Base-by-base conservation (phyloP, 371 early-diverging fungal genomes). In the Mortierella sp. region DNA sequence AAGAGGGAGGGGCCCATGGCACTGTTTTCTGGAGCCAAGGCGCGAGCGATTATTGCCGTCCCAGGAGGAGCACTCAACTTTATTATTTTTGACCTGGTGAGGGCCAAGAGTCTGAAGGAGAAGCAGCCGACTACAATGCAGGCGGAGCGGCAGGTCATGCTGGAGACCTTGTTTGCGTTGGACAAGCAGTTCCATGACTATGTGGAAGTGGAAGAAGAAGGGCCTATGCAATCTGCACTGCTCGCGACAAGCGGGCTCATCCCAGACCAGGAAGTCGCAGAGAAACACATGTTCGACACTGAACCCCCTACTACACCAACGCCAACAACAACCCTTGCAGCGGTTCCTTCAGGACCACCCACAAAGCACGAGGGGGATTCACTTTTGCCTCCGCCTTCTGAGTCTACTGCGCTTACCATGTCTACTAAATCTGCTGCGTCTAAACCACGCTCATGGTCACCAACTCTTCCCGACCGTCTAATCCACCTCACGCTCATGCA, bases 51-150 rank as follows among this genome's bases (percentile, higher is more conserved):
- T 11, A 72, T 73, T 7, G 74, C 85, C 0, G 68, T 73, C 13
- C 85, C 85, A 10, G 79, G 73, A 39, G 85, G 85, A 19, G 80
- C 85, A 19, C 61, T 85, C 44, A 85, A 77, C 48, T 85, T 85
- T 70, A 58, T 85, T 16, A 76, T 85, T 45, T 85, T 85, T 71
- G 85, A 85, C 34, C 68, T 39, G 39, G 85, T 85, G 24, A 64
- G 81, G 31, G 73, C 77, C 16, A 63, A 73, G 53, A 77, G 81
- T 58, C 44, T 81, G 19, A 77, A 71, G 29, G 76, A 75, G 24
- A 72, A n/a, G 9, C 34, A 31, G 1, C 66, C 68, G 31, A n/a
- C 45, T 14, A 39, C 65, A 0, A 66, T 70, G 66, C 73, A 64
- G 40, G 70, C 66, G 1, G 69, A 72, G 61, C 37, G 64, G 26